phyloP scores from a whole-genome alignment of 805 yeast species.

The Teunomyces tritomae region DNA sequence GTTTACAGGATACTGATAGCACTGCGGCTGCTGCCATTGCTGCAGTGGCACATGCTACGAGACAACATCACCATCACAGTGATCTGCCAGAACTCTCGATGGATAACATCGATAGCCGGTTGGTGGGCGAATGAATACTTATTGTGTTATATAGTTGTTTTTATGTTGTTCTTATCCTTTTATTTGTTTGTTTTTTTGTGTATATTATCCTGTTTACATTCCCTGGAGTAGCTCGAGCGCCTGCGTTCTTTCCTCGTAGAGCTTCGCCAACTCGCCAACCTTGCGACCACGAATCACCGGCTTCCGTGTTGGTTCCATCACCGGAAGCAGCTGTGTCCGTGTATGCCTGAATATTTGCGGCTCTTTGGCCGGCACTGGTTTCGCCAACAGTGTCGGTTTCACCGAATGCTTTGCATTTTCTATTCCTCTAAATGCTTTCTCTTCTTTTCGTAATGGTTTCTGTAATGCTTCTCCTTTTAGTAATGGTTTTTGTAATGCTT shows the following conservation, averaged over 20 bases:
- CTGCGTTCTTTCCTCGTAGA: conserved; percentile 58
- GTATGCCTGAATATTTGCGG: conserved; percentile 2
- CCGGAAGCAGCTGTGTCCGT: conserved; percentile 9
- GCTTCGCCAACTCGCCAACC: conserved; percentile 60
- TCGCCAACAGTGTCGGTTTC: too few species aligned
- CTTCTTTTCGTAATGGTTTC: neutral
- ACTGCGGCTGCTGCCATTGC: conserved; percentile 42
- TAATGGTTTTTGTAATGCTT: too few species aligned
- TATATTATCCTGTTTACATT: conserved; percentile 20
- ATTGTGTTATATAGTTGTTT: neutral
- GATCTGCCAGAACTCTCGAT: conserved; percentile 35
- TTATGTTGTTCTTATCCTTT: neutral
- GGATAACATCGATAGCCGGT: conserved; percentile 44
- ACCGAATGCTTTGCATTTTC: neutral
- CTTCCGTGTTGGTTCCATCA: conserved; percentile 15
- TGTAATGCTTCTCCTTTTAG: too few species aligned
- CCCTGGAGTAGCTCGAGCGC: conserved; percentile 35
- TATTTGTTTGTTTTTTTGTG: conserved; percentile 7
- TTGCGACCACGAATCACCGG: conserved; percentile 54
- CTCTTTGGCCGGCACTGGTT: too few species aligned
- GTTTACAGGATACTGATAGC: conserved; percentile 18
- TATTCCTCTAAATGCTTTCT: neutral
- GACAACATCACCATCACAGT: conserved; percentile 21
- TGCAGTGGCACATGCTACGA: conserved; percentile 35
- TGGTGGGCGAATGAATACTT: conserved; percentile 46